phyloP scores from a whole-genome alignment of 1,284 basidiomycete species.

The Austropuccinia psidii region DNA sequence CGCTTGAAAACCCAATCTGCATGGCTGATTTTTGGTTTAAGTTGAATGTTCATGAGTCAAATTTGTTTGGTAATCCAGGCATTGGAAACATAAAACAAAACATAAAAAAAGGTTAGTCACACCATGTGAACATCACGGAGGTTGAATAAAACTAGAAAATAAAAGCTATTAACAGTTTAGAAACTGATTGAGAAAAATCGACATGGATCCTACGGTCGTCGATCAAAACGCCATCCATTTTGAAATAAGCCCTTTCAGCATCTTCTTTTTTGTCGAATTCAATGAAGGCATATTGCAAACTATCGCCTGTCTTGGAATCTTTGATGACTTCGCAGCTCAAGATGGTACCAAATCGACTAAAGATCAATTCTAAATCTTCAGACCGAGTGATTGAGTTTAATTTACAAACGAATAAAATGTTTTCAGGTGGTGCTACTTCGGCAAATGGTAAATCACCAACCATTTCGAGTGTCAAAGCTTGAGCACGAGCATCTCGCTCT shows the following conservation, averaged over 20 bases:
- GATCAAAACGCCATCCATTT: constrained; percentile 99
- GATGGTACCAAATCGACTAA: constrained; percentile 87
- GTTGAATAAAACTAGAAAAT: not conserved
- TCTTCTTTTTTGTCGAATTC: constrained; percentile 90
- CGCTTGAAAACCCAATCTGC: constrained; percentile 34
- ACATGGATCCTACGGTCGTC: constrained; percentile 99
- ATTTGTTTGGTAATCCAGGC: no score
- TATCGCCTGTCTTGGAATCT: constrained; percentile 92
- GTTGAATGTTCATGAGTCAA: no score
- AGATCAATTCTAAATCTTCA: constrained; percentile 95
- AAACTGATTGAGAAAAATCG: constrained; percentile 75
- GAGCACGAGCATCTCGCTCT: constrained; percentile 76
- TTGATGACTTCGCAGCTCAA: constrained; percentile 95
- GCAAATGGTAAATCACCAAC: constrained; percentile 97
- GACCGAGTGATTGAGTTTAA: constrained; percentile 89
- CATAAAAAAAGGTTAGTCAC: not conserved
- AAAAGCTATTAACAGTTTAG: constrained; percentile 51
- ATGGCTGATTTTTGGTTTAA: constrained; percentile 11
- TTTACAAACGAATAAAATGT: constrained; percentile 98
- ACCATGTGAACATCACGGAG: not conserved
- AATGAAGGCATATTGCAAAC: constrained; percentile 95
- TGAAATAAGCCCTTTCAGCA: constrained; percentile 96
- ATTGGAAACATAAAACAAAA: not conserved
- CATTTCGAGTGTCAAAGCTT: constrained; percentile 96
- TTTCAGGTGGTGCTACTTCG: constrained; percentile 93